Evolutionary conservation across 2,329 filamentous ascomycete genomes (phyloP).

Genomic region (Alternaria incomplexa): DNA sequence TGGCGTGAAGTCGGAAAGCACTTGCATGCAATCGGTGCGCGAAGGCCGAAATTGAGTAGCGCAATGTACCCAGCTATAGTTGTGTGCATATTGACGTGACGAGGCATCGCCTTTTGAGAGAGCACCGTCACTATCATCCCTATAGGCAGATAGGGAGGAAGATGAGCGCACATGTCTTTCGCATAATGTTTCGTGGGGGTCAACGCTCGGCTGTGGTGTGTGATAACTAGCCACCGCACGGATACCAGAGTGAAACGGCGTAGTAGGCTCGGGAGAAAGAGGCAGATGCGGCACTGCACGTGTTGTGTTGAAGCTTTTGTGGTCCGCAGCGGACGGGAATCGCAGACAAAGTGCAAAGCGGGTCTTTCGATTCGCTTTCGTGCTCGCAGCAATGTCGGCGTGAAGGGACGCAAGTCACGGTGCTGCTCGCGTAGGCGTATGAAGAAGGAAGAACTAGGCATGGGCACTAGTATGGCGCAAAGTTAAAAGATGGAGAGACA

Average conservation of each 20-base stretch:
- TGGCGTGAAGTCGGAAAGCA: slow-evolving; percentile 38
- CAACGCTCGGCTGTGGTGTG: neutral
- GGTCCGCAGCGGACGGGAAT: slow-evolving; percentile 8
- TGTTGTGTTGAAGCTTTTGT: neutral
- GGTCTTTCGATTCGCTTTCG: slow-evolving; percentile 10
- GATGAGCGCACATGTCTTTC: neutral
- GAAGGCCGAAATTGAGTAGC: slow-evolving; percentile 13
- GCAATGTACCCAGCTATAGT: slow-evolving; percentile 7
- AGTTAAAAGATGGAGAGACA: slow-evolving; percentile 8
- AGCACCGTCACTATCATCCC: neutral
- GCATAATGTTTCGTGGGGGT: slow-evolving; percentile 16
- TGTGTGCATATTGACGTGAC: slow-evolving; percentile 1
- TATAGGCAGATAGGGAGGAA: neutral
- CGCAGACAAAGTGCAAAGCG: slow-evolving; percentile 4
- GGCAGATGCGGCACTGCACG: neutral
- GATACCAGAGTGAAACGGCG: slow-evolving; percentile 21
- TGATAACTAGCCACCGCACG: slow-evolving; percentile 15
- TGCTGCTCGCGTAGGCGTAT: slow-evolving; percentile 13
- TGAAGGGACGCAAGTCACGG: slow-evolving; percentile 19
- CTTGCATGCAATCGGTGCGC: slow-evolving; percentile 19
- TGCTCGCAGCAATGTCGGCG: neutral
- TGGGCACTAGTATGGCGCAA: slow-evolving; percentile 10
- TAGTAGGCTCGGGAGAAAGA: slow-evolving; percentile 9
- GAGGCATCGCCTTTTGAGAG: neutral
- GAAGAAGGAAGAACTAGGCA: slow-evolving; percentile 4